Evolutionary conservation across 352 stramenopile genomes (phyloP), one percentile per base, ranked within the genome.

Genomic region (Aphanomyces cochlioides): DNA sequence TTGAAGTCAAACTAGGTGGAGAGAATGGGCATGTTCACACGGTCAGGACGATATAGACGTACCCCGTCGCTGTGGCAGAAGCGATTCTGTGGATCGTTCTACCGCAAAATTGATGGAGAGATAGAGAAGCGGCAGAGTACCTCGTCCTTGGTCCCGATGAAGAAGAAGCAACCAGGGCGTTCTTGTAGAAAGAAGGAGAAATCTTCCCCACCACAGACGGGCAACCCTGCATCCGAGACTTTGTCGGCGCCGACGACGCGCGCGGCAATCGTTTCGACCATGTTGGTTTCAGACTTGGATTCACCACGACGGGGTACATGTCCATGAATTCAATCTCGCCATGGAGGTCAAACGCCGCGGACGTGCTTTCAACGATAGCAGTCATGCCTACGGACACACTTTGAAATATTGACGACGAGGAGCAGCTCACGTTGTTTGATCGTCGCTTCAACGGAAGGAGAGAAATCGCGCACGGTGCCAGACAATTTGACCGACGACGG

Each of bases 171-270:
- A 58, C 86, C 86, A 63, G 91, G 91, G 72, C 81, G 82, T 47
- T 91, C 78, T 21, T 90, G 83, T 40, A 94, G 64, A 60, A 82
- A 94, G 75, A 96, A 98, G 12, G 85, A 87, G 85, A 98, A 98
- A 74, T 98, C 95, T 78, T 98, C 95, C 12, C 84, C 89, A 4
- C 92, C 93, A 93, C 98, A 98, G 28, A 96, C 93, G 4, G 92
- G 75, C 41, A 90, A 72, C 5, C 87, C 87, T 43, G 87, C 75
- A 47, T 90, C 79, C 61, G 90, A 89, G 60, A 98, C 85, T 57
- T 92, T 83, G 37, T 91, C 70, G 0, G 80, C 83, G 47, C 84
- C 83, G 41, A 67, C 39, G 21, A 67, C 59, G 8, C 5, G 7
- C 41, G 12, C 15, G 28, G 81, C 83, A 7, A 94, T 77, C 36